phyloP scores from a whole-genome alignment of 2,329 filamentous ascomycete species.

The Neonectria coccinea region DNA sequence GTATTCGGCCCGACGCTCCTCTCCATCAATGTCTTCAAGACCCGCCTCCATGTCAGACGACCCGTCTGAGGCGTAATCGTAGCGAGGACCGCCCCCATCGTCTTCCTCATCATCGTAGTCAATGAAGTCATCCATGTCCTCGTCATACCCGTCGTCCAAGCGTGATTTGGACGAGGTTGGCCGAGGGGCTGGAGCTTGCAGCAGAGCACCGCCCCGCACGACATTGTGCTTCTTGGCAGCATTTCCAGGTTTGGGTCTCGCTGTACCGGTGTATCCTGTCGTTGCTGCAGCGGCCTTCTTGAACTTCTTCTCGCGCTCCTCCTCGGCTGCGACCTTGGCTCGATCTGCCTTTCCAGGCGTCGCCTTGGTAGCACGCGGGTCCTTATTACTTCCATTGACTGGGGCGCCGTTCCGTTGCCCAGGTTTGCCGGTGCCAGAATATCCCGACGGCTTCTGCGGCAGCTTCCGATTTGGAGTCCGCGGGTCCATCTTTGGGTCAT shows the following conservation, averaged over 20 bases:
- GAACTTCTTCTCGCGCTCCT: constrained; percentile 65
- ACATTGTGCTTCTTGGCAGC: constrained; percentile 49
- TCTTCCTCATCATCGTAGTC: constrained; percentile 70
- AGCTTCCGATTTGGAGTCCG: constrained; percentile 40
- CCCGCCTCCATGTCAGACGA: constrained; percentile 86
- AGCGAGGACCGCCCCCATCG: constrained; percentile 56
- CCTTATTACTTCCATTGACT: constrained; percentile 40
- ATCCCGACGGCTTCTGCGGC: constrained; percentile 40
- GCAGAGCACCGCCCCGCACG: constrained; percentile 56
- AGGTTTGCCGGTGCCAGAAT: constrained; percentile 50
- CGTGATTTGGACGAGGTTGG: constrained; percentile 50
- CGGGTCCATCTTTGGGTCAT: constrained; percentile 52
- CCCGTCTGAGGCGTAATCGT: constrained; percentile 71
- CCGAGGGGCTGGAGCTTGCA: constrained; percentile 49
- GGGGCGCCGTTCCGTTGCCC: constrained; percentile 41
- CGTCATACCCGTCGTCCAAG: constrained; percentile 71
- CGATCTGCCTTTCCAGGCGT: constrained; percentile 34
- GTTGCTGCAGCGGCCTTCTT: constrained; percentile 73
- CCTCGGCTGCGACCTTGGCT: constrained; percentile 41
- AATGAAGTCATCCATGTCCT: constrained; percentile 71
- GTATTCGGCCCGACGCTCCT: constrained; percentile 73
- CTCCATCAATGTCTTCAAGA: constrained; percentile 77
- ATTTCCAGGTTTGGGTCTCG: constrained; percentile 64
- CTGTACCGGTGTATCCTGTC: constrained; percentile 74
- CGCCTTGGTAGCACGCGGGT: constrained; percentile 39